Evolutionary conservation across 2,329 filamentous ascomycete genomes (phyloP).

Genomic region (Fusarium burgessii): DNA sequence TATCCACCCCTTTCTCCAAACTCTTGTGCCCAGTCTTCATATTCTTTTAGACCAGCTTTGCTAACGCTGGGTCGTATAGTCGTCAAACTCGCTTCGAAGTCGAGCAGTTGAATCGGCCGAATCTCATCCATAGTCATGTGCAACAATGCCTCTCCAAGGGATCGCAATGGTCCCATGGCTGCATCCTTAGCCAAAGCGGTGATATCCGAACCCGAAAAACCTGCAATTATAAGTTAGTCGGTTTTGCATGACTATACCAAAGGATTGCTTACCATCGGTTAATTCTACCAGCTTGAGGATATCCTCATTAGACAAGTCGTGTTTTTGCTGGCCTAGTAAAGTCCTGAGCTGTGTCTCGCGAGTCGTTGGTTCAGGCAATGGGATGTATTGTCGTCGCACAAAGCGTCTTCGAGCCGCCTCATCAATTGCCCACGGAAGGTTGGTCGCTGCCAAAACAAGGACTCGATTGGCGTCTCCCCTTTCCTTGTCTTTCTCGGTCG

Average conservation of each 20-base stretch:
- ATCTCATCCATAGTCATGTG: slow-evolving; percentile 96
- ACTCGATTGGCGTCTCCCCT: slow-evolving; percentile 88
- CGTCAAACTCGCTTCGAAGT: slow-evolving; percentile 85
- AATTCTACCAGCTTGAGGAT: slow-evolving; percentile 79
- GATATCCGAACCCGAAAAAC: slow-evolving; percentile 98
- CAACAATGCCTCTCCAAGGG: slow-evolving; percentile 88
- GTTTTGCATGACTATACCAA: background rate
- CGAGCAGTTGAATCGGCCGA: slow-evolving; percentile 81
- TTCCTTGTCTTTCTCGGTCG: slow-evolving; percentile 73
- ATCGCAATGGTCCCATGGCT: slow-evolving; percentile 94
- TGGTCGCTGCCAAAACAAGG: slow-evolving; percentile 93
- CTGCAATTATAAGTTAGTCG: slow-evolving; percentile 59
- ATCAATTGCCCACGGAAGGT: slow-evolving; percentile 97
- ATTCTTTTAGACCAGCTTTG: slow-evolving; percentile 84
- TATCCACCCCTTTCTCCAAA: slow-evolving; percentile 93
- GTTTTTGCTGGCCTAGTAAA: slow-evolving; percentile 88
- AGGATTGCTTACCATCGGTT: slow-evolving; percentile 77
- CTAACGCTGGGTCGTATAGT: slow-evolving; percentile 93
- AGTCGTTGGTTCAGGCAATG: slow-evolving; percentile 86
- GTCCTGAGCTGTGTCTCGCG: slow-evolving; percentile 82
- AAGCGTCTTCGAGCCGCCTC: slow-evolving; percentile 93
- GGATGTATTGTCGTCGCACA: slow-evolving; percentile 94
- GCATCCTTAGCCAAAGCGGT: slow-evolving; percentile 97
- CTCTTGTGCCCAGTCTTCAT: slow-evolving; percentile 93
- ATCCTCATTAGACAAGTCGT: slow-evolving; percentile 78